Evolutionary conservation across 345 rosid genomes (phyloP).

Genomic region (Adansonia digitata): DNA sequence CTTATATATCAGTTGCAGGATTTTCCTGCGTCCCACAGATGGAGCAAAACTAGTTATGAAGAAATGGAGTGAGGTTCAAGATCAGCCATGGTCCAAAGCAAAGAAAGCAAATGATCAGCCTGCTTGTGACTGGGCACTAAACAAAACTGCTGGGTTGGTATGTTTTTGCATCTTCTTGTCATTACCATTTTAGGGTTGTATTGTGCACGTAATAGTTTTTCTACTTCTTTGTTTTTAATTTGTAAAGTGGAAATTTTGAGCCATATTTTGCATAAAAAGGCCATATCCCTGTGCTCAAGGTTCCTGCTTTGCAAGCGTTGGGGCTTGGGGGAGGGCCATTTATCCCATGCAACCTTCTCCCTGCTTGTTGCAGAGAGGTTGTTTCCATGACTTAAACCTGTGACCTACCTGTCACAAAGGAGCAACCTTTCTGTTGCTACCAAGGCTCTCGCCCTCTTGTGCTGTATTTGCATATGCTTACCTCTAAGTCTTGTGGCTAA

Average conservation of each 20-base stretch:
- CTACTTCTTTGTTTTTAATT: neutral
- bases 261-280: no score
- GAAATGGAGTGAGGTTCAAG: constrained; percentile 85
- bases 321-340: no score
- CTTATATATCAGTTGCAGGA: constrained; percentile 95
- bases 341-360: no score
- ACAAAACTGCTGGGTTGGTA: constrained; percentile 78
- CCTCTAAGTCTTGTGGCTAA: neutral
- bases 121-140: constrained; percentile 91
- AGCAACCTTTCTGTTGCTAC: no score
- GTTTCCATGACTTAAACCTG: no score
- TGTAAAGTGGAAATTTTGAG: neutral
- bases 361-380: no score
- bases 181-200: no score
- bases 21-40: constrained; percentile 69
- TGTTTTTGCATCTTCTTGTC: constrained; percentile 10
- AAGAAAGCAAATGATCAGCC: constrained; percentile 79
- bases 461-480: neutral
- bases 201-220: neutral
- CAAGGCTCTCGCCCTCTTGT: no score
- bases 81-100: constrained; percentile 74
- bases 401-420: no score
- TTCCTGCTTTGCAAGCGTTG: no score
- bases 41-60: constrained; percentile 88
- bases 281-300: no score